Evolutionary conservation across 2,329 filamentous ascomycete species (phyloP), one percentile per base, ranked within the genome.

Genomic region (Apiospora pterosperma): DNA sequence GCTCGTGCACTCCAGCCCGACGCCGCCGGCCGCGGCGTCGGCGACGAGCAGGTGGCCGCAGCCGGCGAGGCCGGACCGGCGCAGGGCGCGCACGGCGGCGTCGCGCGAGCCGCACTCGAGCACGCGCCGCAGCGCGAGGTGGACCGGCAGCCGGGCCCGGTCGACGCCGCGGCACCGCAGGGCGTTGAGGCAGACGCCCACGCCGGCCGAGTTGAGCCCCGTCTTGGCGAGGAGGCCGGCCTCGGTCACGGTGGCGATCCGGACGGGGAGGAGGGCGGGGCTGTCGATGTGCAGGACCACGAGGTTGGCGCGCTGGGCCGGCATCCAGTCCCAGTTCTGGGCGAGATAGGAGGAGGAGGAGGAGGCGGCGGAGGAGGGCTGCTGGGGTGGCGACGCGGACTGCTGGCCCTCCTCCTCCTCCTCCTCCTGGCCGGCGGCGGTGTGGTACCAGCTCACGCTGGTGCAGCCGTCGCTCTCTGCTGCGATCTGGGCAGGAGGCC

Each of bases 211-310:
- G 70, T 91, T 91, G 68, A 90, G 78, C 0, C 88, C 88, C 25
- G 90, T 89, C 73, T 91, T 91, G 16, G 87, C 88, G 38, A 90
- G 82, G 25, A 89, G 81, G 16, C 87, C 86, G 0, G 82, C 80
- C 61, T 89, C 87, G 0, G 86, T 88, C 25, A 88, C 77, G 77
- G 85, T 86, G 19, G 81, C 74, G 64, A 88, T 81, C 1, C 25
- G 19, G 19, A 81, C 73, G 64, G 88, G 81, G 3, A 76, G 76
- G 0, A 84, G 84, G 28, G 72, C 65, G 0, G 71, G 67, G 59
- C 82, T 80, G 0, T 73, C 71, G 60, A 86, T 82, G 41, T 79
- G 79, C 21, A 81, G 78, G 36, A 82, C 69, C 59, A 87, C 72
- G 0, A 87, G 75, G 67, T 86, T 86, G 12, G 74, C 68, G 23